Evolutionary conservation across 768 basidiomycete genomes (phyloP).

Genomic region (Symmetrospora coprosmae): DNA sequence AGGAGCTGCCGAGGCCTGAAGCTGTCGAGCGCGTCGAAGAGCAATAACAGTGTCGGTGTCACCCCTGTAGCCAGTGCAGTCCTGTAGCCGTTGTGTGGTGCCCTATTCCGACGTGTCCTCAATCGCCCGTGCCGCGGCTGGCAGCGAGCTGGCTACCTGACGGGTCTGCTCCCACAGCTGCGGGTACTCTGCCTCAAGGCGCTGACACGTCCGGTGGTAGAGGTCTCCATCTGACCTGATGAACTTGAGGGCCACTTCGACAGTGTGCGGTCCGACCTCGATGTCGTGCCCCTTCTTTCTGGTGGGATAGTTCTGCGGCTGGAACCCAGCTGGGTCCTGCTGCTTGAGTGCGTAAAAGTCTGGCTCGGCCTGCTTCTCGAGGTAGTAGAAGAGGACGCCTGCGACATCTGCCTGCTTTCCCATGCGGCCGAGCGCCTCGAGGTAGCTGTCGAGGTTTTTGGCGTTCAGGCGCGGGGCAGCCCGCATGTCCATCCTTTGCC

Average conservation of each 20-base stretch:
- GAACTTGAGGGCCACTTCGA: constrained; percentile 24
- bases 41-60: too few species aligned
- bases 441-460: constrained; percentile 64
- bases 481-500: constrained; percentile 42
- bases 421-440: constrained; percentile 72
- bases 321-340: too few species aligned
- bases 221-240: neutral
- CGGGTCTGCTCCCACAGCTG: constrained; percentile 16
- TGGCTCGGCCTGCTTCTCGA: constrained; percentile 35
- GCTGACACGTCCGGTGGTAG: neutral
- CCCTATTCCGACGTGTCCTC: too few species aligned
- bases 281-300: constrained; percentile 1
- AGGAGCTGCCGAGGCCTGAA: neutral
- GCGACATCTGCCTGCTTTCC: constrained; percentile 55
- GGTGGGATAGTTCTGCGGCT: too few species aligned
- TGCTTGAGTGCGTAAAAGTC: too few species aligned
- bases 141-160: neutral
- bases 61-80: too few species aligned
- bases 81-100: too few species aligned
- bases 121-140: neutral
- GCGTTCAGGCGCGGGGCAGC: constrained; percentile 48
- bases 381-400: constrained; percentile 48
- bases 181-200: neutral
- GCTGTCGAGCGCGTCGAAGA: too few species aligned
- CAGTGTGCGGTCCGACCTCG: neutral